Percentiles rank a stretch among this genome's conserved stretches.
phyloP scores from a whole-genome alignment of 2,329 filamentous ascomycete species.

The Aaosphaeria pasadenensis region DNA sequence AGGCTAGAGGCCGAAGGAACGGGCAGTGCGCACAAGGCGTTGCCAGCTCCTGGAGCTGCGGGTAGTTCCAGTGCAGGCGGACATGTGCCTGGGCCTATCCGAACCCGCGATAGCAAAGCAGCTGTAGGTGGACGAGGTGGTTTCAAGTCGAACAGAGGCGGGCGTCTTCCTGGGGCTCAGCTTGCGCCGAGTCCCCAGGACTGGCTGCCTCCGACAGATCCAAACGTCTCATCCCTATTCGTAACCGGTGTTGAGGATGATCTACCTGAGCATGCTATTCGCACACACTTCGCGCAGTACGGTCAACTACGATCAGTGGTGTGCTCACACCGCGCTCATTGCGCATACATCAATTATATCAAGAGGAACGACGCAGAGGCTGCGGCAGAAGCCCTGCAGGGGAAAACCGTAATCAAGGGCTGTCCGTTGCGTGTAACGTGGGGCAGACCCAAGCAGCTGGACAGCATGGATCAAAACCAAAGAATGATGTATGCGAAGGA shows the following conservation, averaged over 20 bases:
- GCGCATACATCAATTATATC: constrained; percentile 93
- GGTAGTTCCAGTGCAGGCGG: constrained; percentile 26
- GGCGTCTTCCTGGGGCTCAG: constrained; percentile 57
- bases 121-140: constrained; percentile 31
- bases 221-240: constrained; percentile 88
- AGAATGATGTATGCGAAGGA: constrained; percentile 77
- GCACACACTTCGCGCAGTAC: constrained; percentile 84
- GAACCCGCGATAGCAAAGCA: constrained; percentile 62
- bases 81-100: constrained; percentile 66
- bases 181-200: constrained; percentile 80
- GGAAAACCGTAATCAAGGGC: constrained; percentile 83
- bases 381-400: constrained; percentile 80
- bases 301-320: constrained; percentile 90
- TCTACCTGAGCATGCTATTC: constrained; percentile 84
- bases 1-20: constrained; percentile 61
- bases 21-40: constrained; percentile 41
- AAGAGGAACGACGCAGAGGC: constrained; percentile 80
- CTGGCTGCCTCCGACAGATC: constrained; percentile 78
- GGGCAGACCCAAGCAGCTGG: constrained; percentile 88
- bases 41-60: constrained; percentile 36
- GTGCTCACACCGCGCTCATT: constrained; percentile 95
- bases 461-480: constrained; percentile 86
- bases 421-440: constrained; percentile 88
- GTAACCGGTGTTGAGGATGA: constrained; percentile 96
- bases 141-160: constrained; percentile 41